Percentiles rank a stretch among this genome's conserved stretches.
These are phyloP conservation scores for Pestalotiopsis sp. DNA, from an alignment of 2,329 filamentous ascomycete genomes.

Conservation along the genomic window DNA sequence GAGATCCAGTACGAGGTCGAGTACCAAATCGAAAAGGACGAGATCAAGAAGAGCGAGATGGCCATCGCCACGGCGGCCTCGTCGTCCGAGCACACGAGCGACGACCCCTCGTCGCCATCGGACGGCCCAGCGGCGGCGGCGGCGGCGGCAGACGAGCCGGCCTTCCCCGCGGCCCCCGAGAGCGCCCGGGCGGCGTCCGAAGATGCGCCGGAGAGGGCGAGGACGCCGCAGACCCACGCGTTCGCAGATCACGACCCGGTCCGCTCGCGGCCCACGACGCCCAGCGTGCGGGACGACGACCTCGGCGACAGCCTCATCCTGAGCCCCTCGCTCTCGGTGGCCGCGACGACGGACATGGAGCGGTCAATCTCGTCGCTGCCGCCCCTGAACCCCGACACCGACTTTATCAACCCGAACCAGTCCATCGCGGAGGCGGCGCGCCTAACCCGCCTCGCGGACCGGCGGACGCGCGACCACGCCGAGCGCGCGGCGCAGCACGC, in stretches of 20 bases:
- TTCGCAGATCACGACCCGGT: conserved; percentile 26
- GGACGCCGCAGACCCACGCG: background rate
- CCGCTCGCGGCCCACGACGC: background rate
- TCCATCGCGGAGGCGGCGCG: conserved; percentile 64
- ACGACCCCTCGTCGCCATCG: background rate
- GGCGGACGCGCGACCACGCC: conserved; percentile 55
- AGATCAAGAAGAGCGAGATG: conserved; percentile 35
- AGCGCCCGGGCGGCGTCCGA: background rate
- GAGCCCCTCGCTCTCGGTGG: conserved; percentile 18
- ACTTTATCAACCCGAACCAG: conserved; percentile 39
- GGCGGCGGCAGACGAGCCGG: background rate
- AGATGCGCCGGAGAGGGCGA: background rate
- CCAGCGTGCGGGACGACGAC: background rate
- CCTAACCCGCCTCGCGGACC: conserved; percentile 58
- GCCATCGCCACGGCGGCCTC: conserved; percentile 2
- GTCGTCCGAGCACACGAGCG: background rate
- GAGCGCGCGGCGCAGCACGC: conserved; percentile 59
- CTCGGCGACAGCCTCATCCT: conserved; percentile 9
- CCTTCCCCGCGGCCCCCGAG: background rate
- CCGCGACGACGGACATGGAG: conserved; percentile 20
- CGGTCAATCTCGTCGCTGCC: conserved; percentile 19
- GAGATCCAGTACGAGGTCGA: conserved; percentile 83
- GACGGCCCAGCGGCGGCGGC: background rate
- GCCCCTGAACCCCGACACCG: conserved; percentile 9
- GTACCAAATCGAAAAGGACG: conserved; percentile 67